phyloP scores from a whole-genome alignment of 208 protist species.

The Leishmania martiniquensis region DNA sequence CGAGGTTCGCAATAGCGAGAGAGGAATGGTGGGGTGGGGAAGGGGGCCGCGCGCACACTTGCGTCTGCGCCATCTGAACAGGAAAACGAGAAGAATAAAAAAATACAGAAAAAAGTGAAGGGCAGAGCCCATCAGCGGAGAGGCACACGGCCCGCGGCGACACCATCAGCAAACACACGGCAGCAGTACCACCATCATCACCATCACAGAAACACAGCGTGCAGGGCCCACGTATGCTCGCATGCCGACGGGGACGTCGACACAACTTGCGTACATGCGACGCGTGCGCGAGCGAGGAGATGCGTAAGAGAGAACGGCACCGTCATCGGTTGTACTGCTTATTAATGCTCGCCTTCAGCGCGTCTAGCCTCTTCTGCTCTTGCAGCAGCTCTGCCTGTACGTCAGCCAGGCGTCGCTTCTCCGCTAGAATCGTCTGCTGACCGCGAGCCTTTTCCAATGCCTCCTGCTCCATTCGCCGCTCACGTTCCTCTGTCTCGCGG shows the following conservation, averaged over 20 bases:
- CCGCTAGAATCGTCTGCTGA: constrained; percentile 48
- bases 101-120: background rate
- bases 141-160: background rate
- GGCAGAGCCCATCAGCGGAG: background rate
- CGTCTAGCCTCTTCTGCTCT: constrained; percentile 43
- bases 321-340: constrained; percentile 50
- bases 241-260: too few relatives aligned
- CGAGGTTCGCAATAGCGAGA: background rate
- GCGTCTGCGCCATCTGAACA: background rate
- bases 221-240: background rate
- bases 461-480: constrained; percentile 51
- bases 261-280: background rate
- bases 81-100: too few relatives aligned
- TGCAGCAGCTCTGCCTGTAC: constrained; percentile 47
- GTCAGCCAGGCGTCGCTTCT: constrained; percentile 47
- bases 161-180: background rate
- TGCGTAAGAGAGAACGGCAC: background rate
- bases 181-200: background rate
- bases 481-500: constrained; percentile 53
- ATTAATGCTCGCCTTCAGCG: constrained; percentile 62
- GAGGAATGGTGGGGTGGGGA: background rate
- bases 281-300: background rate
- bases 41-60: background rate
- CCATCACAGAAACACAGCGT: background rate
- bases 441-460: constrained; percentile 43